These are phyloP conservation scores for Aspergillus bombycis DNA, from an alignment of 2,329 filamentous ascomycete species.

Conservation along the genomic window DNA sequence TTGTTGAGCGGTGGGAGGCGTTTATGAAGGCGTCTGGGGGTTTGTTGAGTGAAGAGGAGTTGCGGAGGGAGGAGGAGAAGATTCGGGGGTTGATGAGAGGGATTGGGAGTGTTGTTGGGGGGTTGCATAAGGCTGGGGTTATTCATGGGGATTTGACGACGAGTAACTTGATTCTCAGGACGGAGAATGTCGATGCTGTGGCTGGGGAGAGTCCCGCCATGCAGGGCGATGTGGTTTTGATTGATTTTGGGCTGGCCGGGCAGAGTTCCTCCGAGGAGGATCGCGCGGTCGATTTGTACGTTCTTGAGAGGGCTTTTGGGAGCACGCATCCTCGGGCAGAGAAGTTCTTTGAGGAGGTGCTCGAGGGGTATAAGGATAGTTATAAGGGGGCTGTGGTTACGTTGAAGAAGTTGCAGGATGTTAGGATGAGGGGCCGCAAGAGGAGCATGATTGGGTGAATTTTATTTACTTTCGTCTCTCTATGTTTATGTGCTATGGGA, in stretches of 20 bases:
- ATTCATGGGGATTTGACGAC: slow-evolving; percentile 96
- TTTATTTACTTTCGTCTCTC: slow-evolving; percentile 14
- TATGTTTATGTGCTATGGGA: background rate
- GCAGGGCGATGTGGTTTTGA: slow-evolving; percentile 80
- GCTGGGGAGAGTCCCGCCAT: slow-evolving; percentile 35
- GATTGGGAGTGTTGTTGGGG: slow-evolving; percentile 72
- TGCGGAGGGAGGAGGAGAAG: slow-evolving; percentile 49
- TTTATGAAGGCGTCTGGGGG: slow-evolving; percentile 44
- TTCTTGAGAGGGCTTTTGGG: slow-evolving; percentile 89
- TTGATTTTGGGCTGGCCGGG: slow-evolving; percentile 90
- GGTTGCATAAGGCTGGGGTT: slow-evolving; percentile 79
- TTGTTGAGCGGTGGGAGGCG: slow-evolving; percentile 70
- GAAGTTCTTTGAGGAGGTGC: slow-evolving; percentile 70
- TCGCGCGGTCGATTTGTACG: slow-evolving; percentile 92
- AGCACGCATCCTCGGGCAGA: slow-evolving; percentile 92
- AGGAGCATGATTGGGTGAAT: slow-evolving; percentile 89
- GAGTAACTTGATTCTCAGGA: slow-evolving; percentile 87
- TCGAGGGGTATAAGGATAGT: slow-evolving; percentile 72
- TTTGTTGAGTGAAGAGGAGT: slow-evolving; percentile 33
- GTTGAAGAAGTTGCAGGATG: slow-evolving; percentile 83
- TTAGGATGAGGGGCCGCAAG: slow-evolving; percentile 91
- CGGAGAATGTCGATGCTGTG: slow-evolving; percentile 30
- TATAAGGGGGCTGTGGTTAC: slow-evolving; percentile 77
- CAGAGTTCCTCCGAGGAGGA: slow-evolving; percentile 86
- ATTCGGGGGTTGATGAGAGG: slow-evolving; percentile 67